These are phyloP conservation scores for Heliamphora exappendiculata DNA, from an alignment of 148 eudicot species.

Conservation along the genomic window DNA sequence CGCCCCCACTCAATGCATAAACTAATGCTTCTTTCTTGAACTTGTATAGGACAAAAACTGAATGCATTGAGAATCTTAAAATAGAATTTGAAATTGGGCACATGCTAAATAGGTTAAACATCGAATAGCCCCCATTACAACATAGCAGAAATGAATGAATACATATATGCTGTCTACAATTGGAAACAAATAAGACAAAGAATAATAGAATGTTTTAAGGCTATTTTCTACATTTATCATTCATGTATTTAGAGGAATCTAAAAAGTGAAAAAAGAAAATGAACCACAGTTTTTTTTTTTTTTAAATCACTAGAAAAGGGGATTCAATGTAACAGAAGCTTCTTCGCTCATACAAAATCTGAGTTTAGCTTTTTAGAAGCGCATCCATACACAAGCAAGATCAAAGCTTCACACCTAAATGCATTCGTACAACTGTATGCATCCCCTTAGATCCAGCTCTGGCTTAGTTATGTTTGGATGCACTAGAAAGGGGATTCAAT, in stretches of 20 bases:
- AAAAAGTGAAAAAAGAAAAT: too few relatives aligned
- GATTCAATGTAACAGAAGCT: not conserved
- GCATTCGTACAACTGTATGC: too few relatives aligned
- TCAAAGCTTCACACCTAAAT: too few relatives aligned
- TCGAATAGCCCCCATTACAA: not conserved
- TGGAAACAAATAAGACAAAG: too few relatives aligned
- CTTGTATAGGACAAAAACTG: not conserved
- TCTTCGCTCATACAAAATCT: not conserved
- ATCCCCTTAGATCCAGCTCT: too few relatives aligned
- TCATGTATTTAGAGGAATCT: too few relatives aligned
- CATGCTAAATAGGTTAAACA: not conserved
- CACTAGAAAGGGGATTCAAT: not conserved
- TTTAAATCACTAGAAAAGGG: too few relatives aligned
- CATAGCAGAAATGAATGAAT: not conserved
- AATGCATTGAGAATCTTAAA: not conserved
- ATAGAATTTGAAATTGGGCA: not conserved
- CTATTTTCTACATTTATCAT: too few relatives aligned
- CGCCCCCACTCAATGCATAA: not conserved
- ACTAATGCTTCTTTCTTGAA: not conserved
- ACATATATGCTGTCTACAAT: not conserved
- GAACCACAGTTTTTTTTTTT: too few relatives aligned
- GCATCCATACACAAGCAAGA: too few relatives aligned
- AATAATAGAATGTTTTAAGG: too few relatives aligned
- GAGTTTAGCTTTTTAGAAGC: not conserved
- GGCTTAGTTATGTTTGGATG: too few relatives aligned